These are phyloP conservation scores for Setaria viridis DNA, from an alignment of 202 grass and related monocot species.

Conservation along the genomic window DNA sequence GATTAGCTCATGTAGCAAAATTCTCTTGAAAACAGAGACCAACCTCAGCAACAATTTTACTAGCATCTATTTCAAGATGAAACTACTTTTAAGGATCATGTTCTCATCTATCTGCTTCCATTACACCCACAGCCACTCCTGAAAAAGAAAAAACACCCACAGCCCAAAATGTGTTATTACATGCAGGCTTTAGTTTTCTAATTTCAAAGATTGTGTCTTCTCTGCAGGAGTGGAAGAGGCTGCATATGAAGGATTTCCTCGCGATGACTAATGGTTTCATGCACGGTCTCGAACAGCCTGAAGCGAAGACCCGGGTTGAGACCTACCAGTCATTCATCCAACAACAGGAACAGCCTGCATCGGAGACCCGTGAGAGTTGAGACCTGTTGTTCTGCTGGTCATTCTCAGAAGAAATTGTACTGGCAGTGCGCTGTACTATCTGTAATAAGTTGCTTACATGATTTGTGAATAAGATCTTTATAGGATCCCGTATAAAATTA, in stretches of 20 bases:
- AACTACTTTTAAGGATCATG: background rate
- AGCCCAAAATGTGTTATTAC: background rate
- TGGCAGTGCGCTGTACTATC: background rate
- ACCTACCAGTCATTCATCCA: slow-evolving; percentile 79
- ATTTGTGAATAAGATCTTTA: slow-evolving; percentile 49
- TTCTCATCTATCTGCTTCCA: background rate
- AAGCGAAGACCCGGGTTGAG: slow-evolving; percentile 69
- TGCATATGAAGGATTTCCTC: slow-evolving; percentile 79
- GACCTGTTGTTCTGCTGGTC: background rate
- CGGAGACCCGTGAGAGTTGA: slow-evolving; percentile 42
- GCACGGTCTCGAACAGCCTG: slow-evolving; percentile 52
- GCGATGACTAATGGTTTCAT: slow-evolving; percentile 76
- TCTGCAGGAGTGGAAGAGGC: slow-evolving; percentile 72
- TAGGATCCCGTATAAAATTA: background rate
- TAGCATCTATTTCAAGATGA: background rate
- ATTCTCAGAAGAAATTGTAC: slow-evolving; percentile 41
- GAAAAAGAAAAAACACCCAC: too few relatives aligned
- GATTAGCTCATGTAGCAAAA: background rate
- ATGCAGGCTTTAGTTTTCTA: background rate
- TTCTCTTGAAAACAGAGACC: background rate
- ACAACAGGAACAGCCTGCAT: slow-evolving; percentile 53
- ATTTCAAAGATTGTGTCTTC: slow-evolving; percentile 12
- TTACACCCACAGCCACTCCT: too few relatives aligned
- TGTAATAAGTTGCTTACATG: background rate
- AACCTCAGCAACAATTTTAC: background rate